A percentile compares a stretch with the other conserved stretches of the same genome.
phyloP scores from a whole-genome alignment of 805 yeast genomes.

The Priceomyces haplophilus region DNA sequence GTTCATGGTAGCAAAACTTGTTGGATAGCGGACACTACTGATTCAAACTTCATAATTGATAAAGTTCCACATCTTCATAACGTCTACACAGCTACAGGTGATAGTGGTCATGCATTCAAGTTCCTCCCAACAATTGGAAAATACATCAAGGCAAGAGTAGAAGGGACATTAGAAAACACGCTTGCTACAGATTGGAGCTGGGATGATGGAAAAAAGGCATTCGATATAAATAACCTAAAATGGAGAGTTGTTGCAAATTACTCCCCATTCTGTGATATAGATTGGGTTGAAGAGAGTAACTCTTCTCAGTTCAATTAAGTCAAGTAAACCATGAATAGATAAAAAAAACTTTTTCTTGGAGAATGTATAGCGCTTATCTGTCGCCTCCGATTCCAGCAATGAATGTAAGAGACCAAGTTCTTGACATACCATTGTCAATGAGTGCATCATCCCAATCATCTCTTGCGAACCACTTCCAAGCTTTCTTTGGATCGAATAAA shows the following conservation, averaged over 20 bases:
- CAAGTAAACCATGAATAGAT: background rate
- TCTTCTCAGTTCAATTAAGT: background rate
- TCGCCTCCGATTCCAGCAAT: slow-evolving; percentile 52
- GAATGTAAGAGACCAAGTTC: slow-evolving; percentile 82
- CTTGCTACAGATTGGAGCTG: slow-evolving; percentile 3
- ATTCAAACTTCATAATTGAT: slow-evolving; percentile 33
- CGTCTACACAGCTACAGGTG: slow-evolving; percentile 35
- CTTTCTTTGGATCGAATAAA: slow-evolving; percentile 56
- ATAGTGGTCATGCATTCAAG: slow-evolving; percentile 39
- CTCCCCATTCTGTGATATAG: slow-evolving; percentile 1
- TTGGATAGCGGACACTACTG: slow-evolving; percentile 36
- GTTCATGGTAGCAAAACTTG: slow-evolving; percentile 16
- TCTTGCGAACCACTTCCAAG: slow-evolving; percentile 46
- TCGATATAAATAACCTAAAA: background rate
- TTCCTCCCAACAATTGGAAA: slow-evolving; percentile 34
- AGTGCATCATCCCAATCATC: slow-evolving; percentile 49
- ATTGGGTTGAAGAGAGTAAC: slow-evolving; percentile 3
- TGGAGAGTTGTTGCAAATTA: slow-evolving; percentile 6
- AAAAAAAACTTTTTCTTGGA: background rate
- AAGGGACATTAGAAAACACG: background rate
- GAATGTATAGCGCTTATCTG: background rate
- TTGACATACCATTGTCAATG: slow-evolving; percentile 81
- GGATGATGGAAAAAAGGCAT: background rate
- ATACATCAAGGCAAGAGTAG: slow-evolving; percentile 9
- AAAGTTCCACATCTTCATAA: slow-evolving; percentile 26